Conservation (phyloP, 345 rosid species). For the Durio zibethinus region DNA sequence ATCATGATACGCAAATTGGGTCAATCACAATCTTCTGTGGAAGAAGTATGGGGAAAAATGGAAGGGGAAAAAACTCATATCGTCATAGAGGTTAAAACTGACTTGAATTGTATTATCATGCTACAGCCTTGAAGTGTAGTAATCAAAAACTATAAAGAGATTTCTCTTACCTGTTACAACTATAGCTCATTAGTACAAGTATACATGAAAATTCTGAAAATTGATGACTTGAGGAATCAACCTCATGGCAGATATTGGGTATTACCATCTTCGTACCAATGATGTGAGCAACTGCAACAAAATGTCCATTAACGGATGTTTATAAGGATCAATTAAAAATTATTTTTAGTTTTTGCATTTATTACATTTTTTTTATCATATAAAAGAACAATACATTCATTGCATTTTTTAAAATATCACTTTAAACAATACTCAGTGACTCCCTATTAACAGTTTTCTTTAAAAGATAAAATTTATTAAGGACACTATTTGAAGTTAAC, state of each 20-base stretch:
- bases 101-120: too few species aligned
- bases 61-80: not conserved
- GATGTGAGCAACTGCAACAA: conserved; percentile 79
- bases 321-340: too few species aligned
- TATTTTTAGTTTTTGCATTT: too few species aligned
- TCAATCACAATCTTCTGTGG: not conserved
- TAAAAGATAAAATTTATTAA: too few species aligned
- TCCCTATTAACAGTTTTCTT: too few species aligned
- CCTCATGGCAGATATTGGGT: not conserved
- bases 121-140: not conserved
- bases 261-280: conserved; percentile 76
- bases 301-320: too few species aligned
- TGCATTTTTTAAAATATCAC: too few species aligned
- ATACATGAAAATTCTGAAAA: not conserved
- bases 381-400: too few species aligned
- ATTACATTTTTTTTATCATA: too few species aligned
- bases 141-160: not conserved
- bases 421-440: too few species aligned
- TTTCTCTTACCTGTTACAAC: not conserved
- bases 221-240: not conserved
- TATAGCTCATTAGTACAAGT: not conserved
- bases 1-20: not conserved
- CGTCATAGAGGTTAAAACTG: not conserved
- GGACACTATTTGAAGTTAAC: too few species aligned
- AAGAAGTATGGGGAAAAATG: not conserved